Percentiles rank a stretch among this genome's conserved stretches.
These are phyloP conservation scores for Saccharum officinarum DNA, from an alignment of 176 grass and related monocot genomes.

Conservation along the genomic window DNA sequence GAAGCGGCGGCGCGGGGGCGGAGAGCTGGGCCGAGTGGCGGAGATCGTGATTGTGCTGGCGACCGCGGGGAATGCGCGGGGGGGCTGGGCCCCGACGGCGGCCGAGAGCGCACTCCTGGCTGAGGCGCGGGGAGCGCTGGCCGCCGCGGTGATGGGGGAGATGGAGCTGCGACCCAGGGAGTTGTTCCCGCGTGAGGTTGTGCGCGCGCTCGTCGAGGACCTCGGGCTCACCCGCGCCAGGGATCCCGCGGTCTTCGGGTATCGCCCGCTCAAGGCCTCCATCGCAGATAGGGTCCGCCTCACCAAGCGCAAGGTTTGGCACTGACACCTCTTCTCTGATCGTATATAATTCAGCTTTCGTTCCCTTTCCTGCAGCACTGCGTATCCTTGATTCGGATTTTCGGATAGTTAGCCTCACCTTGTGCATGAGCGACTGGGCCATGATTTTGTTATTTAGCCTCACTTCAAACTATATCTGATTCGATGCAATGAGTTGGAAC, in stretches of 20 bases:
- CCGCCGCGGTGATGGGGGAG: conserved; percentile 35
- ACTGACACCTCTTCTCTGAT: neutral
- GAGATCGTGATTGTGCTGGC: conserved; percentile 85
- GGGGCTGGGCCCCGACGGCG: conserved; percentile 43
- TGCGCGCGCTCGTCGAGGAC: conserved; percentile 68
- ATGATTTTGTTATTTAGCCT: neutral
- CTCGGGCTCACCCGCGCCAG: conserved; percentile 58
- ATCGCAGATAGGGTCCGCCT: conserved; percentile 71
- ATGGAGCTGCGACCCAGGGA: conserved; percentile 52
- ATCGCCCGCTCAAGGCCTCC: conserved; percentile 48
- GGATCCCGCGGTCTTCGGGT: conserved; percentile 49
- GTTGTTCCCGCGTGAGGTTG: conserved; percentile 61
- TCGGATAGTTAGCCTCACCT: neutral
- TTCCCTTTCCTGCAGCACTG: neutral
- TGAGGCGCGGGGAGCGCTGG: conserved; percentile 53
- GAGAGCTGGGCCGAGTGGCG: conserved; percentile 52
- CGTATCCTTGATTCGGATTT: neutral
- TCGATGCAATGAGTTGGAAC: neutral
- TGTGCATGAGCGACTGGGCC: neutral
- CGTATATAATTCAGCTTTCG: neutral
- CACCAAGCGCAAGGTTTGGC: conserved; percentile 65
- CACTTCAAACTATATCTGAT: neutral
- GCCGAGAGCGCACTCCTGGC: conserved; percentile 62
- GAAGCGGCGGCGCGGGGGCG: conserved; percentile 35
- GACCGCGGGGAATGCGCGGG: conserved; percentile 48